Evolutionary conservation across 495 filamentous ascomycete species (phyloP), one percentile per base, ranked within the genome.

Genomic region (Saxispiralis lemnorum): DNA sequence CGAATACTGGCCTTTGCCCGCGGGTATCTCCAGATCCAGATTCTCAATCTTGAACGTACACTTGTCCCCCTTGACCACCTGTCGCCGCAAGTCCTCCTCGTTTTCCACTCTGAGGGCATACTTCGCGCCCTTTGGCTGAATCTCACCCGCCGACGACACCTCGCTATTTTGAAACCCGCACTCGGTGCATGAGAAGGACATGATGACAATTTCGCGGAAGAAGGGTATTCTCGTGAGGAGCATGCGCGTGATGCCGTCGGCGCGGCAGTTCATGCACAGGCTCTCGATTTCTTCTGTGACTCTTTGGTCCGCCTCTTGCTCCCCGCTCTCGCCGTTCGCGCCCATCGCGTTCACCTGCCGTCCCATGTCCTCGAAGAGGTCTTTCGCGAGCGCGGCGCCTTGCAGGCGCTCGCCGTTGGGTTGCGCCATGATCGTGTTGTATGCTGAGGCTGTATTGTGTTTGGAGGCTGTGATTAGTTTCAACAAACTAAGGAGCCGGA

Each of bases 191-290:
- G 73, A 73, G 66, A 99, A 99, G 37, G 86, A 94, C 75, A 93
- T 93, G 50, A 99, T 72, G 48, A 99, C 83, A 46, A 96, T 75
- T 58, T 99, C 89, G 56, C 83, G 81, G 70, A 99, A 96, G 67
- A 77, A 95, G 16, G 89, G 92, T 16, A 99, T 93, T 38, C 77
- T 74, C 36, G 88, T 87, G 32, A 96, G 73, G 17, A 96, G 69
- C 18, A 97, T 69, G 38, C 81, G 75, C 9, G 89, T 97, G 0
- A 61, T 75, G 61, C 89, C 88, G 70, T 93, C 77, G 49, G 88
- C 74, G 47, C 85, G 76, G 58, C 82, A 88, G 59, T 83, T 83
- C 79, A 88, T 85, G 63, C 82, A 88, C 19, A 86, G 62, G 51
- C 71, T 78, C 51, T 86, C 70, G 35, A 76, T 72, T 51, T 75